Evolutionary conservation across 2,329 filamentous ascomycete genomes (phyloP).

Genomic region (Venturia asperata): DNA sequence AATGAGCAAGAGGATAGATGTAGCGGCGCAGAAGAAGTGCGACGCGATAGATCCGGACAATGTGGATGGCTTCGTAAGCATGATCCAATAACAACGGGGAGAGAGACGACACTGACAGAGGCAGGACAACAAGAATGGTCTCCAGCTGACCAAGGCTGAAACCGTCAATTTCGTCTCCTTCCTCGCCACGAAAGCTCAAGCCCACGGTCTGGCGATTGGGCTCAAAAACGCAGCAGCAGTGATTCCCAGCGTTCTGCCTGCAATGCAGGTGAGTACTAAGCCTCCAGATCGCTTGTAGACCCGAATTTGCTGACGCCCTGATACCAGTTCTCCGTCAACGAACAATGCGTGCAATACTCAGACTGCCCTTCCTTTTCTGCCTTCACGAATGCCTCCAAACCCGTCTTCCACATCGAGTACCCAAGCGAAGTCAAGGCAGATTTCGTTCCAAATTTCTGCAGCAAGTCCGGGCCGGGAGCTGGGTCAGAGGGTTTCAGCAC

Average conservation of each 20-base stretch:
- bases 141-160: conserved; percentile 51
- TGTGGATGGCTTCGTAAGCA: conserved; percentile 55
- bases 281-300: neutral
- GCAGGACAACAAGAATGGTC: conserved; percentile 52
- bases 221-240: conserved; percentile 63
- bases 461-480: conserved; percentile 24
- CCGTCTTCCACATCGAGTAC: conserved; percentile 69
- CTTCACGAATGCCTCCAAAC: conserved; percentile 56
- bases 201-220: conserved; percentile 53
- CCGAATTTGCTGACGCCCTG: neutral
- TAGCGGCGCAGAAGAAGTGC: conserved; percentile 56
- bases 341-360: conserved; percentile 56
- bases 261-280: conserved; percentile 38
- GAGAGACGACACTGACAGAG: neutral
- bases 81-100: neutral
- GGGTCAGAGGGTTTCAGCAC: conserved; percentile 51
- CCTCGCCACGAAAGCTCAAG: conserved; percentile 49
- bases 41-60: conserved; percentile 67
- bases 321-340: conserved; percentile 55
- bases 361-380: conserved; percentile 53
- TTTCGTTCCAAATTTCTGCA: conserved; percentile 25
- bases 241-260: conserved; percentile 43
- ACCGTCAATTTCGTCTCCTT: conserved; percentile 54
- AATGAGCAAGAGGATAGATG: conserved; percentile 54
- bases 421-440: conserved; percentile 38